Conservation (phyloP, 192 early-diverging fungal genomes). For the Coemansia sp. region DNA sequence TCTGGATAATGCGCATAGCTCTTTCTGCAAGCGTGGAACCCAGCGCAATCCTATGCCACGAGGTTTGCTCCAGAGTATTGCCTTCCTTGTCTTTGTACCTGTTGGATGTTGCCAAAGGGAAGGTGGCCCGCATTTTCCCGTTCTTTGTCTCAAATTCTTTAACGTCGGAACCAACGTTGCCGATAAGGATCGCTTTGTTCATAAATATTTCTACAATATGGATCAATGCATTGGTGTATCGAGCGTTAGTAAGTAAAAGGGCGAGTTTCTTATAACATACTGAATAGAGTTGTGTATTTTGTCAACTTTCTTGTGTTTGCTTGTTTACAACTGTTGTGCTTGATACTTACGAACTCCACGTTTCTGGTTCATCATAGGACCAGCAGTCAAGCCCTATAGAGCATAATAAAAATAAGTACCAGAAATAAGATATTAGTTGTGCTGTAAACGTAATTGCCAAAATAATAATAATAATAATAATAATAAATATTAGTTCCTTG, state of each 20-base stretch:
- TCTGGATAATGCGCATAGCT: constrained; percentile 48
- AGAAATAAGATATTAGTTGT: background rate
- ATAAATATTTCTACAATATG: constrained; percentile 22
- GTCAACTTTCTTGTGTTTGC: background rate
- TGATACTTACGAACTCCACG: constrained; percentile 22
- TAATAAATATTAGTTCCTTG: too few relatives aligned
- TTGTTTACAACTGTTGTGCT: background rate
- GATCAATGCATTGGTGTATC: too few relatives aligned
- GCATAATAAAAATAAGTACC: background rate
- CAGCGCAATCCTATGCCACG: constrained; percentile 66
- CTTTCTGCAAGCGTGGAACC: constrained; percentile 31
- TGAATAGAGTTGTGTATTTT: too few relatives aligned
- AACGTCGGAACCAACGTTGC: constrained; percentile 65
- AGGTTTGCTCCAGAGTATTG: constrained; percentile 65
- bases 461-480: too few relatives aligned
- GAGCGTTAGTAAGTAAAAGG: too few relatives aligned
- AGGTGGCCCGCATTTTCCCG: constrained; percentile 56
- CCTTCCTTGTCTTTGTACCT: constrained; percentile 63
- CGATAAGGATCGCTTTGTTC: constrained; percentile 68
- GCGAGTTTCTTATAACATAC: too few relatives aligned
- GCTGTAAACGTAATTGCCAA: background rate
- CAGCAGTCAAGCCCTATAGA: constrained; percentile 14
- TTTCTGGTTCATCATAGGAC: constrained; percentile 24
- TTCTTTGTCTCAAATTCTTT: constrained; percentile 41
- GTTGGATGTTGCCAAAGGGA: constrained; percentile 66